phyloP scores from a whole-genome alignment of 2,329 filamentous ascomycete genomes.

The Emergomyces africanus region DNA sequence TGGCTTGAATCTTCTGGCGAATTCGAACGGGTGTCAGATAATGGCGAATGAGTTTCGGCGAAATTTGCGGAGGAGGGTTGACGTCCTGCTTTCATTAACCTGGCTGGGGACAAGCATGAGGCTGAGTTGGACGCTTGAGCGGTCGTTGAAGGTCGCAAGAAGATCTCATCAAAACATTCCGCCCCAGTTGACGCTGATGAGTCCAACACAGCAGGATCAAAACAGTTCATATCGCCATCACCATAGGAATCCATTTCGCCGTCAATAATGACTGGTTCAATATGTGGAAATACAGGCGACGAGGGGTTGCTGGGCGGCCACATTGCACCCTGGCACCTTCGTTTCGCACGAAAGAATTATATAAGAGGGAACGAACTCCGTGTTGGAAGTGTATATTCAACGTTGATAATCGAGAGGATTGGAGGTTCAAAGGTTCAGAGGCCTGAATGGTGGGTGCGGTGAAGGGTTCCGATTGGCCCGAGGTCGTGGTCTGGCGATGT shows the following conservation, averaged over 20 bases:
- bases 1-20: constrained; percentile 32
- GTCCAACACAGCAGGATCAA: constrained; percentile 26
- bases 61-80: constrained; percentile 5
- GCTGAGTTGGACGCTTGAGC: constrained; percentile 18
- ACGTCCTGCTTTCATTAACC: constrained; percentile 11
- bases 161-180: constrained; percentile 31
- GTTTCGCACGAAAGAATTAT: neutral
- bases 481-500: no score
- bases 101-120: constrained; percentile 19
- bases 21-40: constrained; percentile 31
- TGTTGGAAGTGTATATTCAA: neutral
- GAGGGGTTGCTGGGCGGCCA: constrained; percentile 22
- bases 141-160: constrained; percentile 22
- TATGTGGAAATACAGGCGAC: constrained; percentile 24
- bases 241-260: constrained; percentile 31
- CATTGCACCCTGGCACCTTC: constrained; percentile 15
- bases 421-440: neutral
- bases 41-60: constrained; percentile 17
- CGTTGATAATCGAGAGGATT: neutral
- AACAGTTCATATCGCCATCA: constrained; percentile 31
- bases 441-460: neutral
- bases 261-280: constrained; percentile 32
- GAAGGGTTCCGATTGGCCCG: neutral
- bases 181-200: constrained; percentile 25
- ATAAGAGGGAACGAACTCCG: neutral